Conservation (phyloP, 1,284 basidiomycete genomes). For the Cryptococcus sp. region DNA sequence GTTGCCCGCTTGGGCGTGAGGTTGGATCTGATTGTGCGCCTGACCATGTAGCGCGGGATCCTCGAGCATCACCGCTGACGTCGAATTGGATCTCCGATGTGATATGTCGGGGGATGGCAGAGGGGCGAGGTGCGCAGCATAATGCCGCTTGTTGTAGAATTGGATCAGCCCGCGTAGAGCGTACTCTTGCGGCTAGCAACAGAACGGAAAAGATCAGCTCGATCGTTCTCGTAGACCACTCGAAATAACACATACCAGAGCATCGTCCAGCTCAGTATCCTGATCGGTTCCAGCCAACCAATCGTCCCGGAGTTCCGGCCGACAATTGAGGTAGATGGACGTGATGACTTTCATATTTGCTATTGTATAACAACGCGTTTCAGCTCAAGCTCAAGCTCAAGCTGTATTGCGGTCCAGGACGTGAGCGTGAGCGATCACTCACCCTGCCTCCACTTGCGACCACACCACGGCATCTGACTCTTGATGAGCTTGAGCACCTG, state of each 20-base stretch:
- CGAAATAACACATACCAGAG: constrained; percentile 24
- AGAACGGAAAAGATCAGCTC: constrained; percentile 7
- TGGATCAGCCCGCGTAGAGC: constrained; percentile 92
- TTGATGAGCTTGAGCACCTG: constrained; percentile 98
- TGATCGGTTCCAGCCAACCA: constrained; percentile 94
- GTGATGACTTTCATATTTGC: constrained; percentile 99
- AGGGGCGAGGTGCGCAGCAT: constrained; percentile 31
- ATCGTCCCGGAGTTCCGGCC: constrained; percentile 94
- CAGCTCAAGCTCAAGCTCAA: background rate
- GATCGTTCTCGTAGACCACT: too few species aligned
- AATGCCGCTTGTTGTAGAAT: constrained; percentile 64
- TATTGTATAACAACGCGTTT: constrained; percentile 43
- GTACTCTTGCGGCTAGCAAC: constrained; percentile 82
- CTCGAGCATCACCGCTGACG: constrained; percentile 30
- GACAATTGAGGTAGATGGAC: constrained; percentile 94
- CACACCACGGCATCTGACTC: constrained; percentile 97
- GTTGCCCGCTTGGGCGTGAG: constrained; percentile 26
- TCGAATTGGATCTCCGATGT: constrained; percentile 34
- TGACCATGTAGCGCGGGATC: constrained; percentile 22
- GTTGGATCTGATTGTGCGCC: constrained; percentile 5
- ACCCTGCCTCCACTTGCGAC: constrained; percentile 98
- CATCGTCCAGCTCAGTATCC: constrained; percentile 76
- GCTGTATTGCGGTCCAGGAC: too few species aligned
- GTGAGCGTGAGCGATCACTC: constrained; percentile 35
- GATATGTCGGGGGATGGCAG: constrained; percentile 25